Evolutionary conservation across 306 rosid genomes (phyloP), one percentile per base, ranked within the genome.

Genomic region (Vigna unguiculata): DNA sequence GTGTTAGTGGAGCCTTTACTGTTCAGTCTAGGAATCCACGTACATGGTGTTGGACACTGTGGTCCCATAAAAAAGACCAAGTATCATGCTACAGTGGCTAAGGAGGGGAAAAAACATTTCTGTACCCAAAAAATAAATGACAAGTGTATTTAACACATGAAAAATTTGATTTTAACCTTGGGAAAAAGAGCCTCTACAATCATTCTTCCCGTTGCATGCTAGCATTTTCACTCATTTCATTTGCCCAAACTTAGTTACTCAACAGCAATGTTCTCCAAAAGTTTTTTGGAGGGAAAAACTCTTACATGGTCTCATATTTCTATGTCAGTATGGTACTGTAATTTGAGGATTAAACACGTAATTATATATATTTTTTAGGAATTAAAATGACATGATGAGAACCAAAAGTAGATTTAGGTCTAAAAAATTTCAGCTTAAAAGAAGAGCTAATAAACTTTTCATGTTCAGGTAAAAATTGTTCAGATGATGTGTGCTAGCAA

Each of bases 1-100:
- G 74, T 60, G 83, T 79, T 83, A 74, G 89, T 83, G 88, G 90
- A 86, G 83, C 82, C 85, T 85, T 83, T 91, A 25, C 74, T 79
- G 47, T 36, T 83, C 77, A 62, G 46, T 83, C 81, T 81, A 74
- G 89, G 86, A 87, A 84, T 87, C 81, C 76, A 85, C 78, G 71
- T 65, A 28, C 36, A 83, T 68, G 72, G 8, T 76, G 57, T 7
- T 74, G 20, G 20, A 80, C 62, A 21, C 74, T 63, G 80, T 82
- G 80, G 85, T 69, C 78, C 80, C 76, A 54, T 38, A 7, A 55
- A 59, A 47, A 69, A 72, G 71, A 66, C 59, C 74, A 48, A 71
- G 82, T 63, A 71, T n/a, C 65, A 80, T 52, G 73, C 80, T 58
- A 40, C 59, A 76, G 53, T 69, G 48, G 43, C 28, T 69, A 55